These are phyloP conservation scores for Leucocoprinus leucothites DNA, from an alignment of 768 basidiomycete genomes.

Conservation along the genomic window DNA sequence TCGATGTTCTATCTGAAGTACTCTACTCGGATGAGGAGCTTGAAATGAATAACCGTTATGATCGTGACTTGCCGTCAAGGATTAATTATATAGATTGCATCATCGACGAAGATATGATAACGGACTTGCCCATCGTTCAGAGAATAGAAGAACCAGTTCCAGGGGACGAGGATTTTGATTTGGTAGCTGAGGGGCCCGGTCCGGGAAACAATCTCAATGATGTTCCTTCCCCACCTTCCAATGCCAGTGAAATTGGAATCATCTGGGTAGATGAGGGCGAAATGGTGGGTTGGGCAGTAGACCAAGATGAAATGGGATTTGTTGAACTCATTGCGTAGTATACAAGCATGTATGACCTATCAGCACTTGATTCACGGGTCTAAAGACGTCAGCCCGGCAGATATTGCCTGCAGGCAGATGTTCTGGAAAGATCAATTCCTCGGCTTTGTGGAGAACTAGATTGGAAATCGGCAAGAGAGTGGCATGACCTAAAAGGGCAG, in stretches of 20 bases:
- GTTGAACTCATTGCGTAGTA: slow-evolving; percentile 6
- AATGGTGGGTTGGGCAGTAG: not conserved
- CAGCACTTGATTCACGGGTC: not conserved
- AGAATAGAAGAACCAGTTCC: not conserved
- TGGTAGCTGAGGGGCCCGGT: not conserved
- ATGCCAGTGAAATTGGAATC: not conserved
- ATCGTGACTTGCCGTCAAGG: not conserved
- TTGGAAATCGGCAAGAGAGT: slow-evolving; percentile 2
- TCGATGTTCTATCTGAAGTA: slow-evolving; percentile 8
- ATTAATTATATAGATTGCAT: not conserved
- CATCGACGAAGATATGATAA: not conserved
- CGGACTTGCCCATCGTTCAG: not conserved
- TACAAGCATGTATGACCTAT: not conserved
- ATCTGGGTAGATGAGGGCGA: not conserved
- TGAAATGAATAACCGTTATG: not conserved
- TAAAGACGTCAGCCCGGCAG: not conserved
- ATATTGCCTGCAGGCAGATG: not conserved
- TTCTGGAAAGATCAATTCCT: not conserved
- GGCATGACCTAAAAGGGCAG: slow-evolving; percentile 10
- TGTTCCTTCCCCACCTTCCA: not conserved
- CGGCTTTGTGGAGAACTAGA: not conserved
- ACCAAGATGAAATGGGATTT: not conserved
- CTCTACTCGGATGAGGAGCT: not conserved
- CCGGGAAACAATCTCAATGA: not conserved
- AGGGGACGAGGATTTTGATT: not conserved